A percentile compares a stretch with the other conserved stretches of the same genome.
Evolutionary conservation across 768 basidiomycete species (phyloP).

Genomic region (Chlorophyllum brunneum): DNA sequence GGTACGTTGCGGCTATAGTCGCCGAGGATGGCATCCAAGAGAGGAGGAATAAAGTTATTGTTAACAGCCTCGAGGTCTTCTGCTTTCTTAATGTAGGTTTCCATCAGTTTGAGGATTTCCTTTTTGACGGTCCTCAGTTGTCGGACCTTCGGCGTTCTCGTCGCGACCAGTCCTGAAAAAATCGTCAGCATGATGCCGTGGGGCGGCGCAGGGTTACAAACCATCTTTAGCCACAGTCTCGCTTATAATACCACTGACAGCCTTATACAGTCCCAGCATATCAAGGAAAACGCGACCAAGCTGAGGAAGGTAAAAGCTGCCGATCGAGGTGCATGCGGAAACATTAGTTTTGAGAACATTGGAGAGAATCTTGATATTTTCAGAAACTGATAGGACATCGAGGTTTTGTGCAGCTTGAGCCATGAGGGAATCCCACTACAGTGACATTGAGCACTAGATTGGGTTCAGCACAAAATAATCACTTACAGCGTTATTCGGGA

Average conservation of each 20-base stretch:
- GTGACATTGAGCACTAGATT: constrained; percentile 8
- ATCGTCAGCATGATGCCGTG: constrained; percentile 9
- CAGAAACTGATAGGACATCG: constrained; percentile 85
- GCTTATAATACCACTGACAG: constrained; percentile 94
- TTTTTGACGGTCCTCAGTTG: constrained; percentile 96
- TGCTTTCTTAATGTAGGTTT: constrained; percentile 95
- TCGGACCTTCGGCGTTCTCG: constrained; percentile 95
- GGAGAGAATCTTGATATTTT: constrained; percentile 94
- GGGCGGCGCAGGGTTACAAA: constrained; percentile 23
- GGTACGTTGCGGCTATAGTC: constrained; percentile 96
- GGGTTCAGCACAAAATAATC: background rate
- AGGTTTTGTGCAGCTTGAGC: constrained; percentile 88
- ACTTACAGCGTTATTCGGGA: constrained; percentile 93
- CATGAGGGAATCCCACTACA: constrained; percentile 96
- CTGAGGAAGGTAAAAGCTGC: constrained; percentile 96
- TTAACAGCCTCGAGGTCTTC: constrained; percentile 96
- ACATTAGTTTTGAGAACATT: constrained; percentile 99
- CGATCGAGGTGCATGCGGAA: constrained; percentile 94
- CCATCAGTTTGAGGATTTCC: constrained; percentile 95
- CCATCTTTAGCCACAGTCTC: constrained; percentile 87
- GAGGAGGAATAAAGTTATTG: constrained; percentile 85
- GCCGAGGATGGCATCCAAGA: constrained; percentile 95
- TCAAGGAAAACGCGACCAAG: constrained; percentile 94
- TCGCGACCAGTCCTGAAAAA: constrained; percentile 75
- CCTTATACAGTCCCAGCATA: constrained; percentile 97